Percentiles rank a stretch among this genome's conserved stretches.
These are phyloP conservation scores for Iris pallida DNA, from an alignment of 116 monocot genomes.

Conservation along the genomic window DNA sequence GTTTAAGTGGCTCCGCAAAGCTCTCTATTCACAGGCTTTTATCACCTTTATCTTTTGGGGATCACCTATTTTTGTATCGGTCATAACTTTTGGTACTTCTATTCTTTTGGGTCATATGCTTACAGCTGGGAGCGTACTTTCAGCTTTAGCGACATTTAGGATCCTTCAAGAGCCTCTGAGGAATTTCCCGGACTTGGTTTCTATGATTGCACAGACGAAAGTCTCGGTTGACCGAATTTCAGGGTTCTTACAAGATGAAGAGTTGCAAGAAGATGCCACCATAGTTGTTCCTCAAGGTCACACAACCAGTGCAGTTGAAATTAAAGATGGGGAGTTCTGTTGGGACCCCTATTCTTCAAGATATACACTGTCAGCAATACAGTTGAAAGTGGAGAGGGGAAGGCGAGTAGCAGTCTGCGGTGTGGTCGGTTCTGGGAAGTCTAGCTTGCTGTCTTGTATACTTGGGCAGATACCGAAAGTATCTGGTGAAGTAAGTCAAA, in stretches of 20 bases:
- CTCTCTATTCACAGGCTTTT: constrained; percentile 36
- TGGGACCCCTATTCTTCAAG: constrained; percentile 46
- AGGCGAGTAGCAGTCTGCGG: constrained; percentile 79
- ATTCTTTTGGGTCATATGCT: constrained; percentile 58
- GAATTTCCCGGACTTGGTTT: constrained; percentile 50
- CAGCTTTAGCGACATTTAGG: constrained; percentile 70
- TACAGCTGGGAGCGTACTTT: constrained; percentile 67
- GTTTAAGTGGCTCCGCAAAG: constrained; percentile 54
- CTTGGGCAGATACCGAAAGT: constrained; percentile 70
- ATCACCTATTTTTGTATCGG: constrained; percentile 61
- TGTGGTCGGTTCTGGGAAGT: constrained; percentile 78
- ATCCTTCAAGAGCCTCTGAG: constrained; percentile 71
- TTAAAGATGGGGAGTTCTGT: constrained; percentile 50
- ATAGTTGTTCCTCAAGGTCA: constrained; percentile 38
- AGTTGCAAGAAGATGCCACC: constrained; percentile 41
- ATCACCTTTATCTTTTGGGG: constrained; percentile 58
- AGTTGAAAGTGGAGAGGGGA: constrained; percentile 48
- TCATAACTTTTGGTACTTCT: constrained; percentile 59
- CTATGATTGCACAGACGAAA: constrained; percentile 61
- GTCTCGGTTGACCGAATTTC: constrained; percentile 70
- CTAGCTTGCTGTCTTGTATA: constrained; percentile 64
- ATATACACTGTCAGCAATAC: constrained; percentile 50
- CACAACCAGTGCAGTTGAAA: constrained; percentile 38
- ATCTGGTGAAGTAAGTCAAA: constrained; percentile 28
- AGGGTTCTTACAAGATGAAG: constrained; percentile 48